A percentile compares a stretch with the other conserved stretches of the same genome.
Evolutionary conservation across 1,139 yeast species (phyloP).

Genomic region (Suhomyces bribrorum): DNA sequence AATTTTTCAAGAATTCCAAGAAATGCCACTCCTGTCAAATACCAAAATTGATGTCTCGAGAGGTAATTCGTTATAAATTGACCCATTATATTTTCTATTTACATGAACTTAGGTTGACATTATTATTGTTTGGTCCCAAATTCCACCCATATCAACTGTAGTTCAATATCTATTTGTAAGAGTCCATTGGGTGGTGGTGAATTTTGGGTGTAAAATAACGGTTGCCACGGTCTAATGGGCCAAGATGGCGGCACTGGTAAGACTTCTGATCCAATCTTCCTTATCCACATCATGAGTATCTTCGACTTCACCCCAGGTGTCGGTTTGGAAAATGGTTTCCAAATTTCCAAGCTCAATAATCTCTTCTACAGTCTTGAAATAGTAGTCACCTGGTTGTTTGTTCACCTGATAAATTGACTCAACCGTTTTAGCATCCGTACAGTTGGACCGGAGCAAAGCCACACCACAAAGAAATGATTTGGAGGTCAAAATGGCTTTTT

Average conservation of each 20-base stretch:
- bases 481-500: constrained; percentile 79
- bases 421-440: constrained; percentile 24
- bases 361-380: constrained; percentile 57
- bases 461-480: constrained; percentile 86
- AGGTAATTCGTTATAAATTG: too few relatives aligned
- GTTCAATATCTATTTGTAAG: too few relatives aligned
- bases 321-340: constrained; percentile 83
- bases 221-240: not conserved
- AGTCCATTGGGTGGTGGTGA: too few relatives aligned
- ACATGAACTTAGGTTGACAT: too few relatives aligned
- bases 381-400: constrained; percentile 30
- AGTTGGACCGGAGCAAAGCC: constrained; percentile 41
- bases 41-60: too few relatives aligned
- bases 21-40: too few relatives aligned
- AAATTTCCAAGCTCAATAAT: constrained; percentile 76
- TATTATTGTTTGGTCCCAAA: too few relatives aligned
- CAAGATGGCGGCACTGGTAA: constrained; percentile 78
- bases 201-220: too few relatives aligned
- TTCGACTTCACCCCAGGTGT: constrained; percentile 97
- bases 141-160: too few relatives aligned
- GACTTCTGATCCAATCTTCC: constrained; percentile 80
- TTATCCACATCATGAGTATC: constrained; percentile 97
- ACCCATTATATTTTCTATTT: too few relatives aligned
- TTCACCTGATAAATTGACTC: constrained; percentile 37
- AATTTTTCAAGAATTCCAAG: too few relatives aligned